Conservation (phyloP, 371 early-diverging fungal genomes). For the Mortierella sp. region DNA sequence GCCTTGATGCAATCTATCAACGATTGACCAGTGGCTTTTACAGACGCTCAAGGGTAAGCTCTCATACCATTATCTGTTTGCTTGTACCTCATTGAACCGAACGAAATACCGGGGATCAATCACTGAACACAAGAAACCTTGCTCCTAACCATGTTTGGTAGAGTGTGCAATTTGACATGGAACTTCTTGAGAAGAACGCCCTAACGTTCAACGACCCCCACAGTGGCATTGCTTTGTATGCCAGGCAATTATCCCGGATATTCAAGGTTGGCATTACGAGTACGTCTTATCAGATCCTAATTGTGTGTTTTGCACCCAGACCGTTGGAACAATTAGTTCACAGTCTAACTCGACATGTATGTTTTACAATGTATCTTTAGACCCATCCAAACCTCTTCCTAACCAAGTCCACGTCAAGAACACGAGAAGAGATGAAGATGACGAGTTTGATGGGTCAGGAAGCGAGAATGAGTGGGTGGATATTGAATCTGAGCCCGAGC, state of each 20-base stretch:
- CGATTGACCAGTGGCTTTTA: conserved; percentile 71
- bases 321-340: no score
- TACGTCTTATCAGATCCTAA: conserved; percentile 32
- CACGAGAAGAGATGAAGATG: conserved; percentile 51
- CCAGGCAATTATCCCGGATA: conserved; percentile 65
- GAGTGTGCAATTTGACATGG: conserved; percentile 75
- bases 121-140: no score
- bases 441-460: conserved; percentile 43
- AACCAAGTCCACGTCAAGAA: conserved; percentile 25
- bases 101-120: no score
- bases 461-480: conserved; percentile 45
- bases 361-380: conserved; percentile 27
- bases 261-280: conserved; percentile 63
- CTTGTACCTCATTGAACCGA: background rate
- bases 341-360: background rate
- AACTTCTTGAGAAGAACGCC: conserved; percentile 74
- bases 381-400: conserved; percentile 59
- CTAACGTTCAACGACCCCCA: conserved; percentile 72
- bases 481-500: conserved; percentile 53
- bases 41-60: conserved; percentile 63
- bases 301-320: background rate
- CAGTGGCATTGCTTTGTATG: conserved; percentile 66
- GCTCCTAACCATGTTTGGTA: no score
- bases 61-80: background rate
- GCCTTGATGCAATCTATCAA: conserved; percentile 66